Percentiles rank a stretch among this genome's conserved stretches.
These are phyloP conservation scores for Cercophora newfieldiana DNA, from an alignment of 495 filamentous ascomycete genomes.

Conservation along the genomic window DNA sequence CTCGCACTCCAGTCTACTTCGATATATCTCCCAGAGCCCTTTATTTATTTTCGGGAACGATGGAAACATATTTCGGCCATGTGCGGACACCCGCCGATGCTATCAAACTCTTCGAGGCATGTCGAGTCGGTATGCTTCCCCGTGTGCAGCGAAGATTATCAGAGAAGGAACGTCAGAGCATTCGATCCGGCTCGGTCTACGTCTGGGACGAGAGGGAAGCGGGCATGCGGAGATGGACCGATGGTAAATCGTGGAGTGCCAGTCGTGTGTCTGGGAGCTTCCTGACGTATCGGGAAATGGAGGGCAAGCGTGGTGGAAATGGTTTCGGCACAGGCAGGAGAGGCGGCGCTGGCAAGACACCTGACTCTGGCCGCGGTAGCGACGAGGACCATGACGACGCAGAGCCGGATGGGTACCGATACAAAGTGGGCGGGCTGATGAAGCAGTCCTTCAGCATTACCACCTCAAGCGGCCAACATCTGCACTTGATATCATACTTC, in stretches of 20 bases:
- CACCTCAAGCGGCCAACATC: constrained; percentile 81
- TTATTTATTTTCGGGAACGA: too few species aligned
- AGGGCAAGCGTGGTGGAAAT: constrained; percentile 79
- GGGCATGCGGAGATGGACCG: constrained; percentile 97
- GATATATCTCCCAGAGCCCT: background rate
- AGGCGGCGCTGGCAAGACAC: constrained; percentile 67
- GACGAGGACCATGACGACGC: constrained; percentile 81
- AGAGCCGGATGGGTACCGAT: constrained; percentile 93
- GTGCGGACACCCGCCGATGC: constrained; percentile 92
- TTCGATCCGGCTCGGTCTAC: constrained; percentile 93
- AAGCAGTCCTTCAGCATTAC: constrained; percentile 99
- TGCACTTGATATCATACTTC: constrained; percentile 97
- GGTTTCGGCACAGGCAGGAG: constrained; percentile 55
- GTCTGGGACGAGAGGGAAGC: constrained; percentile 99
- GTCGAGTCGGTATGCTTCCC: constrained; percentile 83
- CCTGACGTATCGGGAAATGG: constrained; percentile 97
- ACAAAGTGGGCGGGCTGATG: constrained; percentile 96
- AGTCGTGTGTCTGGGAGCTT: constrained; percentile 97
- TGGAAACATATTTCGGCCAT: constrained; percentile 70
- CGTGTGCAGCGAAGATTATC: constrained; percentile 91
- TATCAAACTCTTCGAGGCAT: constrained; percentile 96
- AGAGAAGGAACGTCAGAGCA: constrained; percentile 94
- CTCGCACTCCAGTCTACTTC: background rate
- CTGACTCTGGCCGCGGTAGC: constrained; percentile 73
- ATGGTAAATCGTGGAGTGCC: constrained; percentile 98